These are phyloP conservation scores for Scutellaria minor DNA, from an alignment of 257 asterid genomes.

Conservation along the genomic window DNA sequence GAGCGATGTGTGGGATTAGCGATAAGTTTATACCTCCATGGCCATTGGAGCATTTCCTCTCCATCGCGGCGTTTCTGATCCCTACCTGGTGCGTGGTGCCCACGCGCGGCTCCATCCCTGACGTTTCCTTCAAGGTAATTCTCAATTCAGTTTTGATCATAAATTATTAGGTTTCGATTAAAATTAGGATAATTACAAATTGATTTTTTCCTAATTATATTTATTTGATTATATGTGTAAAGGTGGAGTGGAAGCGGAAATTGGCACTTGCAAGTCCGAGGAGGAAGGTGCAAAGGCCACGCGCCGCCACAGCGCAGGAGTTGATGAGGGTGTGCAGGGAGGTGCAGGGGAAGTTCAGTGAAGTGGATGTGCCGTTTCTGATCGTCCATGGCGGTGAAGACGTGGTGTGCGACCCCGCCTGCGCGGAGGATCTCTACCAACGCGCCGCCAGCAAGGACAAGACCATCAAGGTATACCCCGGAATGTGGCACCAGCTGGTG, in stretches of 20 bases:
- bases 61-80: slow-evolving; percentile 68
- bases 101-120: slow-evolving; percentile 80
- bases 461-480: slow-evolving; percentile 73
- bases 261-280: slow-evolving; percentile 84
- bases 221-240: neutral
- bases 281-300: slow-evolving; percentile 70
- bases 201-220: neutral
- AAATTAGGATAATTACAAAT: neutral
- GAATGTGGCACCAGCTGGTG: slow-evolving; percentile 88
- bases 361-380: slow-evolving; percentile 73
- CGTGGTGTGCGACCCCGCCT: slow-evolving; percentile 61
- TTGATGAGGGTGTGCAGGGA: slow-evolving; percentile 75
- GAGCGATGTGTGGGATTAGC: slow-evolving; percentile 96
- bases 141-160: neutral
- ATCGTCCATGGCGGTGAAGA: slow-evolving; percentile 87
- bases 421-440: slow-evolving; percentile 65
- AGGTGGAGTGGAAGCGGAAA: slow-evolving; percentile 96
- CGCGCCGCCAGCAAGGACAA: slow-evolving; percentile 73
- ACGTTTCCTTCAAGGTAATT: slow-evolving; percentile 82
- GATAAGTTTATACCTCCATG: slow-evolving; percentile 93
- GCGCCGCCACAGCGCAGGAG: slow-evolving; percentile 95
- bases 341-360: slow-evolving; percentile 63
- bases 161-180: neutral
- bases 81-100: slow-evolving; percentile 92
- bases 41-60: slow-evolving; percentile 94